These are phyloP conservation scores for Penicillium sp. DNA, from an alignment of 2,329 filamentous ascomycete genomes.

Conservation along the genomic window DNA sequence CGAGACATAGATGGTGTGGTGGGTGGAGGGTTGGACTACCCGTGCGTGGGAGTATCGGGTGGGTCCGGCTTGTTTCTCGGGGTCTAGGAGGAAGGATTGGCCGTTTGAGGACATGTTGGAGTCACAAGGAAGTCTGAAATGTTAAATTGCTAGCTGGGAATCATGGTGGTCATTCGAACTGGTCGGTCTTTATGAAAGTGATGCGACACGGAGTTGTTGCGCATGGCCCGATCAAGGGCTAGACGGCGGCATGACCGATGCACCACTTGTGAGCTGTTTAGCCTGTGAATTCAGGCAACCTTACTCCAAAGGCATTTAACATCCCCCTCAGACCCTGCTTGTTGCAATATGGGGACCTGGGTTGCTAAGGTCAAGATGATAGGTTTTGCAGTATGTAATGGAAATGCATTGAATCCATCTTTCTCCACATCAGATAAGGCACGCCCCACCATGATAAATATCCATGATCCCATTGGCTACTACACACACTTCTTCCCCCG, in stretches of 20 bases:
- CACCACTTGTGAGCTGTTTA: background rate
- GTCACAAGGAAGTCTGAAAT: background rate
- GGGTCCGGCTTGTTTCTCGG: slow-evolving; percentile 24
- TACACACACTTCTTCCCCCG: background rate
- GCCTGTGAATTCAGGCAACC: background rate
- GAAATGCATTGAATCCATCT: background rate
- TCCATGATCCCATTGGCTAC: background rate
- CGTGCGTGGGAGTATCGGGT: slow-evolving; percentile 40
- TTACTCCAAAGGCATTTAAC: too few species aligned
- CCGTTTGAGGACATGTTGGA: slow-evolving; percentile 34
- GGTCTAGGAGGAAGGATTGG: slow-evolving; percentile 35
- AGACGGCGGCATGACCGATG: background rate
- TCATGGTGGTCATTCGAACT: background rate
- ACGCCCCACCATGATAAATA: background rate
- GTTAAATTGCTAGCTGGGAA: background rate
- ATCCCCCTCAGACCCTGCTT: too few species aligned
- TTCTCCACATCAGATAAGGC: background rate
- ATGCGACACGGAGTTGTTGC: background rate
- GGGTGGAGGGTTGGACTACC: slow-evolving; percentile 28
- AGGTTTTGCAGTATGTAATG: background rate
- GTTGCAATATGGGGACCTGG: too few species aligned
- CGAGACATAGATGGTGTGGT: slow-evolving; percentile 44
- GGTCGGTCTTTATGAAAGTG: background rate
- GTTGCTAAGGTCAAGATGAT: background rate
- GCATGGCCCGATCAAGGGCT: background rate